Evolutionary conservation across 805 yeast species (phyloP).

Genomic region (Hyphopichia homilentoma): DNA sequence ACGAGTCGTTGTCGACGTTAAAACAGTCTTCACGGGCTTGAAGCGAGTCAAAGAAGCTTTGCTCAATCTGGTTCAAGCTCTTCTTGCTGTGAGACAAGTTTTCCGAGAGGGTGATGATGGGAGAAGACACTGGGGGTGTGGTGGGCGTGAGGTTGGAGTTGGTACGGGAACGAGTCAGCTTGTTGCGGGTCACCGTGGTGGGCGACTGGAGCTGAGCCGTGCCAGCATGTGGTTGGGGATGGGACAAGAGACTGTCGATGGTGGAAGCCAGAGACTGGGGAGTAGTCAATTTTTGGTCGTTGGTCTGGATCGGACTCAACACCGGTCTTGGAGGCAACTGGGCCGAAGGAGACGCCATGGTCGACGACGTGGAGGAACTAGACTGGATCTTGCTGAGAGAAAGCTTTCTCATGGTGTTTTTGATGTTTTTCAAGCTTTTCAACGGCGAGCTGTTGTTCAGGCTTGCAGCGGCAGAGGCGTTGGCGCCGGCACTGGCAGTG

Average conservation of each 20-base stretch:
- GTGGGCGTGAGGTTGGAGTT: conserved; percentile 19
- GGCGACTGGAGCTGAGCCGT: too few relatives aligned
- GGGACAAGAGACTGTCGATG: conserved; percentile 1
- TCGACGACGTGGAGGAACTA: conserved; percentile 5
- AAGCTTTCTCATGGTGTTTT: conserved; percentile 36
- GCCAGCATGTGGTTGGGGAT: too few relatives aligned
- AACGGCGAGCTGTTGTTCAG: conserved; percentile 24
- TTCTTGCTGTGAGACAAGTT: conserved; percentile 25
- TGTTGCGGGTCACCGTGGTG: conserved; percentile 1
- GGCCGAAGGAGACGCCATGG: conserved; percentile 10
- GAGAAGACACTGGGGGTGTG: conserved; percentile 33
- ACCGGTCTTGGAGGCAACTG: conserved; percentile 10
- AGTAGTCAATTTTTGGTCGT: conserved; percentile 3
- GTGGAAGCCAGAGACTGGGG: too few relatives aligned
- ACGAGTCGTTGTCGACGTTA: background rate
- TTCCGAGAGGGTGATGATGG: conserved; percentile 37
- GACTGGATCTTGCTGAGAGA: conserved; percentile 18
- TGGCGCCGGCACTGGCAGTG: background rate
- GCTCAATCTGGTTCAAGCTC: conserved; percentile 28
- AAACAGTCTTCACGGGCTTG: conserved; percentile 2
- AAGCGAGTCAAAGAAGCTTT: conserved; percentile 29
- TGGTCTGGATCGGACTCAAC: conserved; percentile 10
- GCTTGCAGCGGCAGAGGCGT: background rate
- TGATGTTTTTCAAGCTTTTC: conserved; percentile 33
- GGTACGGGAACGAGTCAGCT: conserved; percentile 3